Evolutionary conservation across 768 basidiomycete species (phyloP).

Genomic region (Lactifluus subvellereus): DNA sequence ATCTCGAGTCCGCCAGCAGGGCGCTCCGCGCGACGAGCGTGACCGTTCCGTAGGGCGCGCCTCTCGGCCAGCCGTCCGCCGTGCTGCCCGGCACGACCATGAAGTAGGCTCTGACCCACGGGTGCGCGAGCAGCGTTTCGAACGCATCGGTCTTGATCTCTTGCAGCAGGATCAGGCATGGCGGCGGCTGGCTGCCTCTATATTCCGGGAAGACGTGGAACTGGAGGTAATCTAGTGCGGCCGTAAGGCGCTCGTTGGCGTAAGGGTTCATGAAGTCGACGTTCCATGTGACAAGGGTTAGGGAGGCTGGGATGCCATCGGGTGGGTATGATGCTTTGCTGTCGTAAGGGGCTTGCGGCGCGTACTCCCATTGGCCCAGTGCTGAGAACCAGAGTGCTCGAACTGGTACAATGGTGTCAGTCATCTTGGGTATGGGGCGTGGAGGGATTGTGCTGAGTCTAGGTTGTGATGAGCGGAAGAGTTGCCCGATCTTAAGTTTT

Average conservation of each 20-base stretch:
- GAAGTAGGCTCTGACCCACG: conserved; percentile 61
- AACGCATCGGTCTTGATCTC: conserved; percentile 51
- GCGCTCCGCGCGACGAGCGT: conserved; percentile 60
- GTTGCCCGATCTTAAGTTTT: background rate
- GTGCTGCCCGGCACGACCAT: conserved; percentile 48
- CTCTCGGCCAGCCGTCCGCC: conserved; percentile 47
- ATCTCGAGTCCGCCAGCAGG: conserved; percentile 42
- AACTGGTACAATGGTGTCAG: background rate
- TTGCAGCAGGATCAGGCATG: conserved; percentile 64
- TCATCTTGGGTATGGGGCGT: background rate
- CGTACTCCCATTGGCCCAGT: conserved; percentile 15
- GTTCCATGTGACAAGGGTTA: conserved; percentile 70
- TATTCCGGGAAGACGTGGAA: conserved; percentile 45
- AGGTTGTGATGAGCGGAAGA: background rate
- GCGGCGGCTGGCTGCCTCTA: conserved; percentile 40
- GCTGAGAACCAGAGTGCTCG: background rate
- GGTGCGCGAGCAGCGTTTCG: conserved; percentile 43
- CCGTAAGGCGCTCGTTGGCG: conserved; percentile 40
- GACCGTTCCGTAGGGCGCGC: conserved; percentile 55
- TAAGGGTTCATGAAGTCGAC: conserved; percentile 43
- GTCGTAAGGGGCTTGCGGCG: conserved; percentile 33
- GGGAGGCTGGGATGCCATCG: conserved; percentile 33
- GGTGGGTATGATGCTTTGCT: conserved; percentile 26
- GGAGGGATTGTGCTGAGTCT: background rate
- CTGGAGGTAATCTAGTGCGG: conserved; percentile 51